Percentiles rank a stretch among this genome's conserved stretches.
Conservation (phyloP, 768 basidiomycete genomes). For the Asterophora parasitica region DNA sequence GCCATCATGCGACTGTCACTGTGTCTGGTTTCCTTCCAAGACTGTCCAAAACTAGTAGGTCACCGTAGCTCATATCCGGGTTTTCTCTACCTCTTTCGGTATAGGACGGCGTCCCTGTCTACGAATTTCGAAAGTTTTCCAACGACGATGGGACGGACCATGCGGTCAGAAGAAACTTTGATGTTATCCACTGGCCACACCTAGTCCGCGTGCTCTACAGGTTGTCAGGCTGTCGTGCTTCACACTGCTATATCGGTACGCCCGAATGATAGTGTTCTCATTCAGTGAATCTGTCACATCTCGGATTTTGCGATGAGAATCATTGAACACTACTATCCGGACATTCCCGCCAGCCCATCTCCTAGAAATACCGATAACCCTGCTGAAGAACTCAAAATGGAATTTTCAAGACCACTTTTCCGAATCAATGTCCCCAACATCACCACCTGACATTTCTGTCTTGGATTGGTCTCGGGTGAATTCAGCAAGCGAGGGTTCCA, state of each 20-base stretch:
- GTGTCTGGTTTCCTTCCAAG: too few relatives aligned
- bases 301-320: neutral
- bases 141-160: neutral
- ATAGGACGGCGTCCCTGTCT: too few relatives aligned
- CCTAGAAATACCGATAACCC: neutral
- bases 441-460: slow-evolving; percentile 11
- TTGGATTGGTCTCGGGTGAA: neutral
- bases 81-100: too few relatives aligned
- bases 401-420: too few relatives aligned
- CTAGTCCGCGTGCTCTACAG: neutral
- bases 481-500: neutral
- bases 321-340: slow-evolving; percentile 8
- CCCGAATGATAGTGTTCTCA: neutral
- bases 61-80: too few relatives aligned
- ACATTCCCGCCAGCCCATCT: slow-evolving; percentile 5
- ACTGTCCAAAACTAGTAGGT: too few relatives aligned
- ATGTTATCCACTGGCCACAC: neutral
- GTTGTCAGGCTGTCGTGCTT: neutral
- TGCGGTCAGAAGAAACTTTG: slow-evolving; percentile 1
- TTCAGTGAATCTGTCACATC: neutral
- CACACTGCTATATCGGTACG: slow-evolving; percentile 1
- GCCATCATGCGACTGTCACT: too few relatives aligned
- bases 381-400: neutral
- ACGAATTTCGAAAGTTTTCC: too few relatives aligned
- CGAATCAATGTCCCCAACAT: neutral